Evolutionary conservation across 2,329 filamentous ascomycete genomes (phyloP), one percentile per base, ranked within the genome.

Genomic region (Dryadomyces quercus-mongolicae): DNA sequence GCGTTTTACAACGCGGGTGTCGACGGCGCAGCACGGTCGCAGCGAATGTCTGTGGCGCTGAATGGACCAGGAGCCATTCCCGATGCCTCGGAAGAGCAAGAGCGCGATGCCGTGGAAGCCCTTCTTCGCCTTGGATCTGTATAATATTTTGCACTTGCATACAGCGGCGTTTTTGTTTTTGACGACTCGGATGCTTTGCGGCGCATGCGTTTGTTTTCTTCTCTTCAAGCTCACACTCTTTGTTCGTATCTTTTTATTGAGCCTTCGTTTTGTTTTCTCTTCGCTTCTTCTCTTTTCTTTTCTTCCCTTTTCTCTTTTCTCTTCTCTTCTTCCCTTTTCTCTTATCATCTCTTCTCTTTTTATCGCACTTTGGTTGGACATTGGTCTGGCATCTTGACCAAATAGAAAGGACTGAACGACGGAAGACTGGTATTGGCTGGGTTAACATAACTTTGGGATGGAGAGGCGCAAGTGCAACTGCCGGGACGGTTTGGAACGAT

Each of bases 31-130:
- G 42, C 51, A 66, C 74, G 47, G 51, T 34, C 31, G 5, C 12
- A 55, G 15, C 49, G 74, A 63, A 68, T 72, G 61, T 68, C 56
- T 8, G 31, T 48, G 16, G 42, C 55, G 4, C 38, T 52, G 7
- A 55, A 71, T 59, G 67, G 68, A 63, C 74, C 74, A 61, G 70
- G 80, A 62, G 70, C 78, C 67, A 70, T 81, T 62, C 71, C 74
- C 56, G 69, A 76, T 57, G 69, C 78, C 57, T 77, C 81, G 54
- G 81, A 85, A 66, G 78, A 82, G 57, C 84, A 89, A 69, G 88
- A 92, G 74, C 84, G 84, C 62, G 87, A 89, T 68, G 88, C 88
- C 54, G 80, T 91, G 60, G 87, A 89, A 68, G 88, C 87, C 60
- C 80, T 92, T 64, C 74, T 93, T 64, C 81, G 83, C 68, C 84